phyloP scores from a whole-genome alignment of 2,329 filamentous ascomycete species.

The Hymenoscyphus linearis region DNA sequence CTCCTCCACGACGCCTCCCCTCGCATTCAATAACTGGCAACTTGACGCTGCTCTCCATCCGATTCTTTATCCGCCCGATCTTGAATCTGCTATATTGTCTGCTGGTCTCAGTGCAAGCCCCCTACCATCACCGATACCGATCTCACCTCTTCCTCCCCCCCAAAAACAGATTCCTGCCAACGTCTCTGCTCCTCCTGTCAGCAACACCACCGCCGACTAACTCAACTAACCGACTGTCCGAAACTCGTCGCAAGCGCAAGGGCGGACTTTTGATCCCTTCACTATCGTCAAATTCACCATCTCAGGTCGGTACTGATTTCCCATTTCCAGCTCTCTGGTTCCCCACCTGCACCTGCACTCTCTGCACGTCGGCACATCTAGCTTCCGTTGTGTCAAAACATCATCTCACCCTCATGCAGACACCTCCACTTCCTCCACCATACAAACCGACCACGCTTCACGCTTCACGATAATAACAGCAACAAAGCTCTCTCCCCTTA shows the following conservation, averaged over 20 bases:
- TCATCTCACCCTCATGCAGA: constrained; percentile 27
- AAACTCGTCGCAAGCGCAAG: neutral
- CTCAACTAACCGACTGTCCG: too few species aligned
- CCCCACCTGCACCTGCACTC: constrained; percentile 10
- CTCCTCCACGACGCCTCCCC: neutral
- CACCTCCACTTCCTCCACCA: constrained; percentile 11
- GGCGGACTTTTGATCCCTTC: neutral
- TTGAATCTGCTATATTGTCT: neutral
- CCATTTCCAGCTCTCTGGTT: neutral
- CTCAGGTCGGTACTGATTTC: neutral
- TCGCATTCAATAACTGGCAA: neutral
- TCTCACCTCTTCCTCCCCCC: neutral
- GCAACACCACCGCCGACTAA: too few species aligned
- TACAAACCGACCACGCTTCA: constrained; percentile 17
- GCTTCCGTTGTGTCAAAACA: constrained; percentile 27
- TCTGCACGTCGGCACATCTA: constrained; percentile 17
- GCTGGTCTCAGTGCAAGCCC: neutral
- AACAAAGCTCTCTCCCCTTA: neutral
- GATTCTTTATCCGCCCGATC: neutral
- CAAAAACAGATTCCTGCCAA: neutral
- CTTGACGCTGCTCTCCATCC: neutral
- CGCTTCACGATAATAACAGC: constrained; percentile 16
- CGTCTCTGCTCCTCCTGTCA: neutral
- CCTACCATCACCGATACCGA: neutral
- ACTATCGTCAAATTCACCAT: neutral